Evolutionary conservation across 768 basidiomycete genomes (phyloP), one percentile per base, ranked within the genome.

Genomic region (Macrocybe gigantea): DNA sequence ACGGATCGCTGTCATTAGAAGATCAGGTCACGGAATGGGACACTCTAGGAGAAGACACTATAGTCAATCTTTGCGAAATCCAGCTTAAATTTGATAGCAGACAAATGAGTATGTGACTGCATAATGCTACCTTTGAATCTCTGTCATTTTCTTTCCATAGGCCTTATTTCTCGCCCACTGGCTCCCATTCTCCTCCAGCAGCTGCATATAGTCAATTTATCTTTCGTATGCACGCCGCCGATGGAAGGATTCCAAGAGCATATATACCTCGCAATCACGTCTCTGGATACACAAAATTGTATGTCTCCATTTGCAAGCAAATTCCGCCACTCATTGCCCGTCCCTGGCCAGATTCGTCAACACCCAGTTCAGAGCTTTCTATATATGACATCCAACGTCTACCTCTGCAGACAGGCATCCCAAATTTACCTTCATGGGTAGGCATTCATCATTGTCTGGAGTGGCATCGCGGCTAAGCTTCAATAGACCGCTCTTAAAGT

Each of bases 241-340:
- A 22, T 22, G 22, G 22, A 22, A 22, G 22, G 22, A 22, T 22
- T 22, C 22, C 22, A 22, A 22, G 64, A 55, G 15, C 66, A 49
- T 36, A 61, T 79, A 7, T 78, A 75, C 53, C 60, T 88, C 5
- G 69, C 74, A 7, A 70, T 73, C 14, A 75, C 69, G 43, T 79
- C 72, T 50, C 61, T 83, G n/a, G 75, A 86, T 49, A 80, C 82
- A 41, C 74, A 72, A 41, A 74, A 82, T 50, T 83, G 85, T 87
- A 61, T 52, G 78, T 52, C 34, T 47, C 33, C 29, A 29, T 41
- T 48, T 13, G 46, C 5, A 1, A 43, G 5, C 22, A n/a, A 11
- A 14, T 34, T 29, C 49, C 33, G 12, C 46, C 10, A 47, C 15
- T 31, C 30, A 45, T 31, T 33, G 3, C 15, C 35, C 41, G 11